Conservation (phyloP, 768 basidiomycete species). For the Mrakia gelida region DNA sequence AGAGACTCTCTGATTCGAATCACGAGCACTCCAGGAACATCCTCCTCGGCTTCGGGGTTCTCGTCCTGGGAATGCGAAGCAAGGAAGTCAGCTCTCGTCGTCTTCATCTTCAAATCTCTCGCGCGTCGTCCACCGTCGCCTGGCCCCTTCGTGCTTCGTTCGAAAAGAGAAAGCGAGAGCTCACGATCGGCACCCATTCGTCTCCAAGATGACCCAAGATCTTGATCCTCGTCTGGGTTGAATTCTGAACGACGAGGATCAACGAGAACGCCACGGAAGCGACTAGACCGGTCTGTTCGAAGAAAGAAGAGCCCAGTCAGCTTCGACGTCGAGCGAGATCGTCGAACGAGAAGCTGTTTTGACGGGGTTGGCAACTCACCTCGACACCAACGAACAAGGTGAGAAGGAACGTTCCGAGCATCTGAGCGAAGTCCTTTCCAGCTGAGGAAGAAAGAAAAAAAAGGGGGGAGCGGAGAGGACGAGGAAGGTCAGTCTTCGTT, state of each 20-base stretch:
- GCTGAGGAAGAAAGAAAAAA: constrained; percentile 48
- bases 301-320: not conserved
- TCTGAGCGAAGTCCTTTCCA: constrained; percentile 83
- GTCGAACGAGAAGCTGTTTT: no score
- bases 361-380: no score
- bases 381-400: constrained; percentile 89
- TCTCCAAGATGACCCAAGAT: constrained; percentile 86
- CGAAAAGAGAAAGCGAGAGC: not conserved
- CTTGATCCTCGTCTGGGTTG: constrained; percentile 82
- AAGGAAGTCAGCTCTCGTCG: not conserved
- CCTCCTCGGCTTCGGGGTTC: constrained; percentile 75
- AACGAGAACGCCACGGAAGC: constrained; percentile 82
- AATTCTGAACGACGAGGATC: constrained; percentile 80
- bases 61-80: constrained; percentile 51
- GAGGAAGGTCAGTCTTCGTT: not conserved
- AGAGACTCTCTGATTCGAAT: constrained; percentile 84
- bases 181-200: constrained; percentile 72
- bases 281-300: constrained; percentile 65
- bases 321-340: no score
- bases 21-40: constrained; percentile 74
- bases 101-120: not conserved
- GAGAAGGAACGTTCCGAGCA: constrained; percentile 79
- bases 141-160: not conserved
- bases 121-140: no score
- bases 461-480: not conserved